Base-by-base conservation (phyloP, 352 stramenopile species). In the Globisporangium nodosum region DNA sequence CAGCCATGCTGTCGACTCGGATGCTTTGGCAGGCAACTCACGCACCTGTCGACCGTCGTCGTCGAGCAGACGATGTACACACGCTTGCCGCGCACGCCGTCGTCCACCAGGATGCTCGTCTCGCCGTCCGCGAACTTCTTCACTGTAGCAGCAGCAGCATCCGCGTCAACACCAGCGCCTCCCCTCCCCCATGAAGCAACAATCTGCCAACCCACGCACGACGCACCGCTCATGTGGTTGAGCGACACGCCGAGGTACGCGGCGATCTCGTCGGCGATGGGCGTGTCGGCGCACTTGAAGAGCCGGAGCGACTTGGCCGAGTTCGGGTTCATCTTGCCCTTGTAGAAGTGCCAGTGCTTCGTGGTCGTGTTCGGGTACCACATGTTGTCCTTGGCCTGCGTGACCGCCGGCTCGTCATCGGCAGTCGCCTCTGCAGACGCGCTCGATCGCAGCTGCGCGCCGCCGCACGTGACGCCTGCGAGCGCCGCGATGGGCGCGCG, bases 261-360 rank as follows among this genome's bases (percentile, higher is more conserved):
- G 30, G 85, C 85, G 51, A 94, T 93, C 61, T 94, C 85, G 58
- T 93, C 81, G 5, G 85, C 85, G 60, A 94, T 91, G 33, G 85
- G 85, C 59, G 83, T 93, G 27, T 93, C 85, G 15, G 81, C 80
- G 65, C 82, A 90, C 76, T 93, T 93, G 68, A 94, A 94, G n/a
- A 94, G 74, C 74, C 90, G 91, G 66, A 94, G 79, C 56, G 81
- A 88, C 70, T 93, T 90, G 70, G 78, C 78, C 20, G 85, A 77
- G 60, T 74, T 74, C 21, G 84, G 76, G 61, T 89, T 88, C 74
- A 93, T 84, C 68, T 93, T 94, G 51, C 85, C 85, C 56, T 78
- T 81, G 75, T 94, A 94, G 52, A 93, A 93, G 64, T 94, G 82
- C 85, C 85, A 94, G 73, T 90, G 74, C 65, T 89, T 90, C 50